Base-by-base conservation (phyloP, 2,329 filamentous ascomycete species). In the Pyrenophora seminiperda region DNA sequence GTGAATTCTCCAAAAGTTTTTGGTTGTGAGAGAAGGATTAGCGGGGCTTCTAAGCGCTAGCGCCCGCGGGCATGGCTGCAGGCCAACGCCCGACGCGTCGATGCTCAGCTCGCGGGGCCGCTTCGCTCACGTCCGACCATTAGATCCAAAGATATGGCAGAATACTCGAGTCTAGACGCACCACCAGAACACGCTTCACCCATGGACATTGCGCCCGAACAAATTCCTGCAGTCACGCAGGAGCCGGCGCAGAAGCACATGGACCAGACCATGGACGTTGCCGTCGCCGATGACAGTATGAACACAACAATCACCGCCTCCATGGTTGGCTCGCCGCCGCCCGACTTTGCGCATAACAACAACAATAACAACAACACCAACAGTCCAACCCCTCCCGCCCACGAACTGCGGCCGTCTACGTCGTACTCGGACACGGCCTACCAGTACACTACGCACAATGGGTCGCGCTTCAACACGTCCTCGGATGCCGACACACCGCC, bases 341-440 rank as follows among this genome's bases (percentile, higher is more conserved):
- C 73, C 47, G 76, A 77, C 43, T 73, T 77, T 55, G 56, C 66
- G 17, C 57, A 58, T 37, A 59, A 50, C 56, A 31, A 18, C n/a
- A n/a, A n/a, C n/a, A n/a, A n/a, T n/a, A n/a, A n/a, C 57, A 59
- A 68, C 20, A 56, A 56, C 32, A 62, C 49, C 48, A 47, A 37
- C 42, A 62, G 57, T 56, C 65, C 53, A 58, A 66, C 58, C 41
- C 57, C 59, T 53, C 64, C 64, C 47, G 73, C 71, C 51, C 76
- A 78, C 66, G 73, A 77, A 58, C 75, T 75, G 18, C 76, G 79
- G 13, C 81, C 82, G 44, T 80, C 80, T 33, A 80, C 78, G 3
- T 79, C 76, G n/a, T 80, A 80, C 70, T 80, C 77, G 31, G 78
- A 80, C 67, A 80, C 77, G 6, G 71, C 70, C 37, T 73, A 77